Conservation (phyloP, 768 basidiomycete genomes). For the Suillus cothurnatus region DNA sequence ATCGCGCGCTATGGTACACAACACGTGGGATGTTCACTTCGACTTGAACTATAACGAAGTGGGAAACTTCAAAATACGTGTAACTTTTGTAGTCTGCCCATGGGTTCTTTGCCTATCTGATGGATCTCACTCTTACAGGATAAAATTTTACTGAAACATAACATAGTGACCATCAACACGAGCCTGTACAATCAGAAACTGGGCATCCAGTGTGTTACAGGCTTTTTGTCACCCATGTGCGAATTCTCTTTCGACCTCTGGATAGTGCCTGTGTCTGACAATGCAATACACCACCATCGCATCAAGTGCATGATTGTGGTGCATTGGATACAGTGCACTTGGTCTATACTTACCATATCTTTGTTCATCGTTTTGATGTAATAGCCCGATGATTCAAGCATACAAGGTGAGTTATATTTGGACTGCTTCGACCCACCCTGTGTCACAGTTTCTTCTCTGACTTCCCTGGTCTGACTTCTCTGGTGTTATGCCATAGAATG, state of each 20-base stretch:
- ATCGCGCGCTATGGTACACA: too few relatives aligned
- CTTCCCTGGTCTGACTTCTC: background rate
- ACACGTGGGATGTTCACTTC: too few relatives aligned
- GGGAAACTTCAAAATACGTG: background rate
- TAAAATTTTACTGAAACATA: background rate
- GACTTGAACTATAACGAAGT: background rate
- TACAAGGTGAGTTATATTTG: background rate
- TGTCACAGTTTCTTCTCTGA: background rate
- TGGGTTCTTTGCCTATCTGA: background rate
- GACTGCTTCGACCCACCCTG: too few relatives aligned
- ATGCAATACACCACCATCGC: background rate
- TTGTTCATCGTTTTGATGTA: background rate
- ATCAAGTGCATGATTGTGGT: background rate
- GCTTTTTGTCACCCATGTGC: background rate
- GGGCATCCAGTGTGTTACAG: background rate
- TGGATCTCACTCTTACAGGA: background rate
- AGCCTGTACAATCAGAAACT: background rate
- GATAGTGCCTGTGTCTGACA: background rate
- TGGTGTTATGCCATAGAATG: background rate
- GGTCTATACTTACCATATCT: too few relatives aligned
- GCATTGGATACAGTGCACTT: background rate
- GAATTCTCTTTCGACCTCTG: background rate
- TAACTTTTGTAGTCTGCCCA: background rate
- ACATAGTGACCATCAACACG: background rate
- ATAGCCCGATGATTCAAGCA: background rate